These are phyloP conservation scores for Neostapfia colusana DNA, from an alignment of 176 grass and related monocot species.

Conservation along the genomic window DNA sequence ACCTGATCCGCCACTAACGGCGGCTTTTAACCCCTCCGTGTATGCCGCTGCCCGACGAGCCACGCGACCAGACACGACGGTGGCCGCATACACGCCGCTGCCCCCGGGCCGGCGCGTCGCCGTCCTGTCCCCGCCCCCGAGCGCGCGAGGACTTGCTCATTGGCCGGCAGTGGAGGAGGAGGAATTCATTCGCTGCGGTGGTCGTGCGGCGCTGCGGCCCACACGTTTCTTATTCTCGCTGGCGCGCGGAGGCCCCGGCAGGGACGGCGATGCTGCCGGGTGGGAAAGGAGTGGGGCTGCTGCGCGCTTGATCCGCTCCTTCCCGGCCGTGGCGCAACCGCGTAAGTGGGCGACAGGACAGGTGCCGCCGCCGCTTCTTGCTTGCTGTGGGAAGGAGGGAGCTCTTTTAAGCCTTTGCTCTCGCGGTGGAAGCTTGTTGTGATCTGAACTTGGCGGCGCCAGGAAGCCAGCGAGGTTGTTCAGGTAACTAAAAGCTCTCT, in stretches of 20 bases:
- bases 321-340: conserved; percentile 31
- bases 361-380: conserved; percentile 4
- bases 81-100: background rate
- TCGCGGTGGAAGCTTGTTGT: background rate
- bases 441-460: background rate
- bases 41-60: background rate
- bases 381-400: background rate
- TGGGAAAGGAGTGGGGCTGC: conserved; percentile 32
- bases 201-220: conserved; percentile 16
- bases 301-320: conserved; percentile 19
- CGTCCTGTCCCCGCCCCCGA: background rate
- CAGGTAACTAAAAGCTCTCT: conserved; percentile 30
- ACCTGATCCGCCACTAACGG: conserved; percentile 31
- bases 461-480: background rate
- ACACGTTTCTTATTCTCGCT: conserved; percentile 31
- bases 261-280: conserved; percentile 25
- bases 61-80: conserved; percentile 17
- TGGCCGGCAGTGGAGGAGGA: background rate
- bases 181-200: background rate
- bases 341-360: conserved; percentile 31
- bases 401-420: conserved; percentile 11
- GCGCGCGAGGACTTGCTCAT: background rate
- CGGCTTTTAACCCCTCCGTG: background rate
- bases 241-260: conserved; percentile 1
- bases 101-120: background rate